Evolutionary conservation across 2,329 filamentous ascomycete species (phyloP), one percentile per base, ranked within the genome.

Genomic region (Beauveria asiatica): DNA sequence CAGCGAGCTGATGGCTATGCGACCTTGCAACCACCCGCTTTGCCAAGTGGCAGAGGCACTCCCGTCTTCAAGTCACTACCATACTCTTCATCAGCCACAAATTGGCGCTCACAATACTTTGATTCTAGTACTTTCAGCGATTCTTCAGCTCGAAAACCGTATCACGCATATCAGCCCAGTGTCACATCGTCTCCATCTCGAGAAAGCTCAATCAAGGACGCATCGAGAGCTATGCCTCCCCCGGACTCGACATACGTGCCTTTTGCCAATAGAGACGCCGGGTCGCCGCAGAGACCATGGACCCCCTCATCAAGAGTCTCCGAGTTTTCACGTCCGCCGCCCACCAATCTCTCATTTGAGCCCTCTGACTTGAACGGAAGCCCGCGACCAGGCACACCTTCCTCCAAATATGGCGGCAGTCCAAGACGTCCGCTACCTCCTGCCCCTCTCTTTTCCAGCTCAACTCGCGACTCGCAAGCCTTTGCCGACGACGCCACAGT

Each of bases 301-400:
- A 80, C 81, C 1, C 82, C 83, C 0, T 79, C 80, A 17, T 75
- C 76, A 62, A 69, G 72, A 52, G 70, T 72, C 57, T 77, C 76
- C 1, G 89, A 92, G 62, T 90, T 89, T 73, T 73, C 81, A 30
- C 82, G 89, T 56, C 88, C 89, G 9, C 87, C 90, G 3, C 83
- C 89, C 1, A 83, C 86, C 1, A 85, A 80, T 65, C 77, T 87
- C 25, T 81, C 85, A 4, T 97, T 94, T 73, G 94, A 97, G 73
- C 90, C 92, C 0, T 81, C 87, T 23, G 92, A 97, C 67, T 75
- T 97, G 62, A 93, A 97, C 68, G 94, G 94, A 53, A 92, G 85
- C 63, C 92, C 94, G 7, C 80, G 94, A 61, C 93, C 94, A 1
- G 93, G 93, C 5, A 97, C 93, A 0, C 92, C 93, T 1, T 92